Conservation (phyloP, 331 rosid species). For the Dryas integrifolia region DNA sequence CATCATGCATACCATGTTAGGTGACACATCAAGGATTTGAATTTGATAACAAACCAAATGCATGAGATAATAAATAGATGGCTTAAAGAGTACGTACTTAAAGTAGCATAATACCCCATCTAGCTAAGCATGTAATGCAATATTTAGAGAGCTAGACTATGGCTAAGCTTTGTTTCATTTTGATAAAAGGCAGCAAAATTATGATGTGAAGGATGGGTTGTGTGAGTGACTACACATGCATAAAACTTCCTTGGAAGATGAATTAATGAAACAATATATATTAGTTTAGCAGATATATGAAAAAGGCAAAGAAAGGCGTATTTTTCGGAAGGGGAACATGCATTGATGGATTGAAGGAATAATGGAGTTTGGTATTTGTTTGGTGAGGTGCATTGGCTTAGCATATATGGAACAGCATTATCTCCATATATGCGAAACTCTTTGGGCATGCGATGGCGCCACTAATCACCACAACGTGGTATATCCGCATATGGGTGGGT, state of each 20-base stretch:
- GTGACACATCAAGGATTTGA: no score
- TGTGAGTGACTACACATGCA: background rate
- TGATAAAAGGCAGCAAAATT: background rate
- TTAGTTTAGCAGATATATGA: no score
- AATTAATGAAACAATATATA: no score
- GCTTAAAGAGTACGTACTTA: background rate
- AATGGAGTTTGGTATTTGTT: conserved; percentile 8
- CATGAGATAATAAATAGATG: background rate
- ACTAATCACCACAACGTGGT: background rate
- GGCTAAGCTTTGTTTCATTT: background rate
- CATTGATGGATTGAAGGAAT: background rate
- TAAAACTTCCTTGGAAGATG: no score
- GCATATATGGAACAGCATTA: background rate
- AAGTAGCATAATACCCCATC: no score
- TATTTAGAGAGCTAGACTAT: background rate
- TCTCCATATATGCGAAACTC: background rate
- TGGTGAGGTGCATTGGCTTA: background rate
- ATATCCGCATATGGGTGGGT: background rate
- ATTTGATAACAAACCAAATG: background rate
- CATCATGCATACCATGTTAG: no score
- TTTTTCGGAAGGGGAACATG: background rate
- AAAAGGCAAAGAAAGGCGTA: background rate
- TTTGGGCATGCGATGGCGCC: background rate
- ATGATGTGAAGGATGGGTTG: background rate
- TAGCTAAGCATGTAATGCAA: background rate